Conservation (phyloP, 208 protist genomes). For the Leishmania major region DNA sequence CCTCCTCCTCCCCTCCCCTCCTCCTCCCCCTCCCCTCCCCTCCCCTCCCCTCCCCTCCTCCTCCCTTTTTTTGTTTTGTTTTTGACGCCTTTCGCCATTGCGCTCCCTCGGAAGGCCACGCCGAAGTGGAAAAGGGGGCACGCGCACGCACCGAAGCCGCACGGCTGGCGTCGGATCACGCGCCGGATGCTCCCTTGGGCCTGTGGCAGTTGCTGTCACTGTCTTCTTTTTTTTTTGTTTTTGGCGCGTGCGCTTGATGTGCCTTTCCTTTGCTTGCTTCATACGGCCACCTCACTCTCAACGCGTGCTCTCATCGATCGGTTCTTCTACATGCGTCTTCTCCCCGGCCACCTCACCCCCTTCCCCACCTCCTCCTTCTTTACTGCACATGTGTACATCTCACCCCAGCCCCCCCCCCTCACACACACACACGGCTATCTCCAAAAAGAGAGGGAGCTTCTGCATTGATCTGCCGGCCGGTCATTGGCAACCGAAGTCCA, state of each 20-base stretch:
- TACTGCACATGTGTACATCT: background rate
- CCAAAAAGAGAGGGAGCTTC: background rate
- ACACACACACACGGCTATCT: background rate
- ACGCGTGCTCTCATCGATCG: background rate
- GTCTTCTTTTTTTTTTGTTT: background rate
- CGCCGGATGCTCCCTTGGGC: background rate
- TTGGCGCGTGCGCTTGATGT: background rate
- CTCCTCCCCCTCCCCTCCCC: no score
- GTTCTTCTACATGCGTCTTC: background rate
- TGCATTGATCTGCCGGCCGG: background rate
- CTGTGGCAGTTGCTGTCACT: background rate
- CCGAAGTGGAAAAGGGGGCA: background rate
- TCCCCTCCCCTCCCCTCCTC: no score
- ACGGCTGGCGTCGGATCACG: background rate
- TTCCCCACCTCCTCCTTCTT: background rate
- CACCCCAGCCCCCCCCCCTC: background rate
- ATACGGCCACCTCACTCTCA: background rate
- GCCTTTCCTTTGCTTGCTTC: background rate
- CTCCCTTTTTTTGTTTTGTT: no score
- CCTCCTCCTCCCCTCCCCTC: no score
- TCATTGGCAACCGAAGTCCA: background rate
- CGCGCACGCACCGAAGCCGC: background rate
- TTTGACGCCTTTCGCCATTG: background rate
- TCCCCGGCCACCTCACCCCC: background rate
- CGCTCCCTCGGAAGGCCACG: background rate